Base-by-base conservation (phyloP, 2,329 filamentous ascomycete genomes). In the Capronia epimyces region DNA sequence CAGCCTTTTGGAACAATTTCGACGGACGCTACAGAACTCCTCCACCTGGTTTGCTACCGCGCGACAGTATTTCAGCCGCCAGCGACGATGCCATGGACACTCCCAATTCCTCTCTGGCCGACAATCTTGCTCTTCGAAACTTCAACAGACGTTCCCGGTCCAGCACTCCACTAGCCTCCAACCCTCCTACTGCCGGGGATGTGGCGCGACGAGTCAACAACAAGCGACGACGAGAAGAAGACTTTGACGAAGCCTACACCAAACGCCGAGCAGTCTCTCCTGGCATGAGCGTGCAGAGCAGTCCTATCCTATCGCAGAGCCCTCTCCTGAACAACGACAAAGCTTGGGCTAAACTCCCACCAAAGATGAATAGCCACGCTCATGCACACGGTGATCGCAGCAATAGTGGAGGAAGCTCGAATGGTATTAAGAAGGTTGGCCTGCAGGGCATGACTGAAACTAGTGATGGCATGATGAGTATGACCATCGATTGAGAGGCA, bases 401-500 rank as follows among this genome's bases (percentile, higher is more conserved):
- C 47, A 71, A 71, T 59, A 74, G 73, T 46, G 67, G 69, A 32
- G 50, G 58, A 31, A 60, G 56, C 43, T 39, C 49, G 24, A 77
- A 76, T 50, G 75, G 78, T 9, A 67, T 73, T 60, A 72, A 75
- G 59, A 72, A 76, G 60, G 76, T 95, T 12, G 89, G 89, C 7
- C 78, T 94, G 60, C 90, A 96, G 69, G 89, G 90, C 1, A 96
- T 97, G 90, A 86, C 81, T 15, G 91, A 96, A 69, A 91, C 91
- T n/a, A 89, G 89, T 65, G 91, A 96, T 67, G 87, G 89, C 1
- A 76, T 96, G 58, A 95, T 95, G 85, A 89, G 91, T 63, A 93
- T 97, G 87, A 95, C 87, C 68, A 95, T 96, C 63, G 90, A 96
- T 67, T 95, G 72, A 70, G 3, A 13, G 6, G 27, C 4, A 20